Conservation (phyloP, 192 early-diverging fungal species). For the Cetraspora pellucida region DNA sequence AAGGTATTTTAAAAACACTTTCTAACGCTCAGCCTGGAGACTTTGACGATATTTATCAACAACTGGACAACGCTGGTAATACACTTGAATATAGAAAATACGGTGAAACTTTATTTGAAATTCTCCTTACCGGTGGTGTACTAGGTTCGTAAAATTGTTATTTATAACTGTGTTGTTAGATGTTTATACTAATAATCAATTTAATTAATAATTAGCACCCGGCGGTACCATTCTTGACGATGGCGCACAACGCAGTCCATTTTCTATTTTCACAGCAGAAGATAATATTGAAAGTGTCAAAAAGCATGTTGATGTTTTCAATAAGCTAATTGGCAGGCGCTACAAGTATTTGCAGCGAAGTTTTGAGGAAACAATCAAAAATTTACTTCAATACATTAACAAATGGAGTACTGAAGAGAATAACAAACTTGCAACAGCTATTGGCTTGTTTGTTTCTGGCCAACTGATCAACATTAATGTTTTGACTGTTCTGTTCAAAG, state of each 20-base stretch:
- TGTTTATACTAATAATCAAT: not conserved
- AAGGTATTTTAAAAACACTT: constrained; percentile 57
- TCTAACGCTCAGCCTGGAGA: constrained; percentile 54
- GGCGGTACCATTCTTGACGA: constrained; percentile 79
- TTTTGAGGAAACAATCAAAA: constrained; percentile 83
- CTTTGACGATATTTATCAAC: constrained; percentile 71
- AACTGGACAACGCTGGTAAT: constrained; percentile 80
- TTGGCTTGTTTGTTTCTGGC: constrained; percentile 71
- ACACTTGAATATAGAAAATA: constrained; percentile 95
- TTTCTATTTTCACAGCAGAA: constrained; percentile 75
- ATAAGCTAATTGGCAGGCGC: constrained; percentile 80
- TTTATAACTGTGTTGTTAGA: not conserved
- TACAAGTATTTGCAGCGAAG: constrained; percentile 91
- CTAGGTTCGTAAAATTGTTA: constrained; percentile 57
- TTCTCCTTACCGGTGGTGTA: constrained; percentile 89
- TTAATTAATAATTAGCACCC: constrained; percentile 57
- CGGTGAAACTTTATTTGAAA: constrained; percentile 93
- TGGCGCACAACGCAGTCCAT: constrained; percentile 75
- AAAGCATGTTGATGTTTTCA: constrained; percentile 82
- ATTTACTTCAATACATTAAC: constrained; percentile 88
- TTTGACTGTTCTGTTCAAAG: constrained; percentile 80
- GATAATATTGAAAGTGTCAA: constrained; percentile 70
- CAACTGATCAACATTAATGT: constrained; percentile 73
- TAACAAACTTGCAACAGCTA: constrained; percentile 76
- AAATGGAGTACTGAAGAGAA: constrained; percentile 80